Conservation (phyloP, 1,284 basidiomycete species). For the Fomitiporia mediterranea region DNA sequence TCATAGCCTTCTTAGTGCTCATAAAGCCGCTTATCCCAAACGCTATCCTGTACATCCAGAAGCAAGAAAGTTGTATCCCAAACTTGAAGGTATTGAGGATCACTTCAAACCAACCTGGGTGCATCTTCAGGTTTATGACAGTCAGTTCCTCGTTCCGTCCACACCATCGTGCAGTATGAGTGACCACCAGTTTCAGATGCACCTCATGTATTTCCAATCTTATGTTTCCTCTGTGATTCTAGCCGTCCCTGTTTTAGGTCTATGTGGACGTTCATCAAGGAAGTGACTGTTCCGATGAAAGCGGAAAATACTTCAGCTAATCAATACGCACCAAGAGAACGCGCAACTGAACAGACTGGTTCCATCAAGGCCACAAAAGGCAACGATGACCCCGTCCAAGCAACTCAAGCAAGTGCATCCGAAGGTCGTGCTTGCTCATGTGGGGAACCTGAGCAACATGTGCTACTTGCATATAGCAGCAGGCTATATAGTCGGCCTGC, state of each 20-base stretch:
- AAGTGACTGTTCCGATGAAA: constrained; percentile 43
- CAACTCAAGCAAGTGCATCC: too few species aligned
- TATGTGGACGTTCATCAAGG: constrained; percentile 61
- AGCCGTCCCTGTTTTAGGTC: constrained; percentile 75
- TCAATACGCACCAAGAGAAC: too few species aligned
- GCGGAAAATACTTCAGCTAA: too few species aligned
- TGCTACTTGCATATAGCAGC: constrained; percentile 65
- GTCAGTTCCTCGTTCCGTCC: constrained; percentile 38
- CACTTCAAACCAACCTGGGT: constrained; percentile 74
- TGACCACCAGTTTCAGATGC: constrained; percentile 41
- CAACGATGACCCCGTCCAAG: too few species aligned
- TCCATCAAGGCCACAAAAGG: background rate
- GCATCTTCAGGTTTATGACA: constrained; percentile 86
- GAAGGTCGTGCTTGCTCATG: too few species aligned
- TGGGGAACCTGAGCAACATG: too few species aligned
- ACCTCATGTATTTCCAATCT: constrained; percentile 70
- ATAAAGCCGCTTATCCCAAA: constrained; percentile 81
- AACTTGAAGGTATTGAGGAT: constrained; percentile 61
- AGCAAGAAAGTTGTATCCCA: constrained; percentile 58
- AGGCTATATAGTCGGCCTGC: constrained; percentile 40
- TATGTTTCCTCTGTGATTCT: constrained; percentile 81
- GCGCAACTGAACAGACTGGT: background rate
- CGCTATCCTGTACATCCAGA: constrained; percentile 64
- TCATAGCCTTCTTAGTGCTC: too few species aligned
- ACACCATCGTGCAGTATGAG: background rate